phyloP scores from a whole-genome alignment of 257 asterid species.

The Buddleja alternifolia region DNA sequence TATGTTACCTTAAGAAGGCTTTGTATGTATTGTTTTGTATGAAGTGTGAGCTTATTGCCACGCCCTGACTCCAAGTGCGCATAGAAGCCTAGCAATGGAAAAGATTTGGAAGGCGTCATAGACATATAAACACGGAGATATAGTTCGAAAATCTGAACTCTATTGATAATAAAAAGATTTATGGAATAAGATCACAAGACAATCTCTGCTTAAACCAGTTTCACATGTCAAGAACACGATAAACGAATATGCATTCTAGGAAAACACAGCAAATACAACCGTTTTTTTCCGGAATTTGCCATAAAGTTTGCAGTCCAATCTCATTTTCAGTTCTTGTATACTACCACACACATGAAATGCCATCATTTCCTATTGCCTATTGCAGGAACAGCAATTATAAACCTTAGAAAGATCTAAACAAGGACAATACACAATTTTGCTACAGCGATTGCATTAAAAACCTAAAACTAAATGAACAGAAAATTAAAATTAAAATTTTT shows the following conservation, averaged over 20 bases:
- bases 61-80: constrained; percentile 64
- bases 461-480: background rate
- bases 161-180: background rate
- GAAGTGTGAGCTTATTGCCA: constrained; percentile 66
- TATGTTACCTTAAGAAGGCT: constrained; percentile 74
- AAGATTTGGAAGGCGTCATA: constrained; percentile 3
- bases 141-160: background rate
- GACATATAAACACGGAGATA: background rate
- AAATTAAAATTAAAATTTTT: background rate
- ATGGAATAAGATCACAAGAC: background rate
- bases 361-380: constrained; percentile 3
- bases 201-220: background rate
- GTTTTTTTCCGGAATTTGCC: background rate
- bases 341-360: background rate
- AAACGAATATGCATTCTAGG: background rate
- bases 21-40: constrained; percentile 59
- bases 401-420: constrained; percentile 5
- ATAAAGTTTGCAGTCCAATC: background rate
- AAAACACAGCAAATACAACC: background rate
- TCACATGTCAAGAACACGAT: background rate
- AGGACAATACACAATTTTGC: constrained; percentile 9
- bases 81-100: constrained; percentile 46
- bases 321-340: background rate
- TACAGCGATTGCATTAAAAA: background rate
- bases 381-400: background rate